phyloP scores from a whole-genome alignment of 768 basidiomycete species.

The Lentinula lateritia region DNA sequence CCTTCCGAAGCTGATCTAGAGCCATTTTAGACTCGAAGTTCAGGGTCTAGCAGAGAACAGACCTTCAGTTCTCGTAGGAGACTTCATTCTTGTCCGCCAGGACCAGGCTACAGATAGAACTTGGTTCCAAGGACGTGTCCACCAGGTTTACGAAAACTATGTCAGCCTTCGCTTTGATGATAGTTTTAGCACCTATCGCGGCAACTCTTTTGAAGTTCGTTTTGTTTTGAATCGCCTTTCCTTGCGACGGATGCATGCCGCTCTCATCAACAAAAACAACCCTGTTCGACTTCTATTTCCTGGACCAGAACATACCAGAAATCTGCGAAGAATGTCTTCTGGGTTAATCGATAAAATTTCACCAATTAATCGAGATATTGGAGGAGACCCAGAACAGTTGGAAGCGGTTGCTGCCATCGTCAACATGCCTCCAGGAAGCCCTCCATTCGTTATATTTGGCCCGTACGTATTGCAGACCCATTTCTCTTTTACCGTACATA shows the following conservation, averaged over 20 bases:
- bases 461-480: slow-evolving; percentile 38
- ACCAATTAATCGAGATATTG: slow-evolving; percentile 28
- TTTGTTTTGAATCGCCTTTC: slow-evolving; percentile 54
- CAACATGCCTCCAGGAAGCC: slow-evolving; percentile 36
- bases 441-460: slow-evolving; percentile 57
- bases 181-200: slow-evolving; percentile 34
- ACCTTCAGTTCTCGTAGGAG: slow-evolving; percentile 52
- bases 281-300: slow-evolving; percentile 47
- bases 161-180: slow-evolving; percentile 44
- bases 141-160: slow-evolving; percentile 33
- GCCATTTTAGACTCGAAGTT: slow-evolving; percentile 35
- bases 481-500: not conserved
- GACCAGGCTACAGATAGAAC: slow-evolving; percentile 17
- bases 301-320: slow-evolving; percentile 16
- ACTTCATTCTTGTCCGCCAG: slow-evolving; percentile 30
- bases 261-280: slow-evolving; percentile 32
- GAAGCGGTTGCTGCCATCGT: slow-evolving; percentile 46
- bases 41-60: slow-evolving; percentile 54
- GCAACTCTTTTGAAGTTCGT: slow-evolving; percentile 43
- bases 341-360: slow-evolving; percentile 16
- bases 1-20: not conserved
- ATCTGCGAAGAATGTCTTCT: slow-evolving; percentile 13
- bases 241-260: slow-evolving; percentile 51
- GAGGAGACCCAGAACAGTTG: slow-evolving; percentile 40
- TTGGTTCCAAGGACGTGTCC: slow-evolving; percentile 43